Evolutionary conservation across 345 rosid genomes (phyloP), one percentile per base, ranked within the genome.

Genomic region (Toxicodendron radicans): DNA sequence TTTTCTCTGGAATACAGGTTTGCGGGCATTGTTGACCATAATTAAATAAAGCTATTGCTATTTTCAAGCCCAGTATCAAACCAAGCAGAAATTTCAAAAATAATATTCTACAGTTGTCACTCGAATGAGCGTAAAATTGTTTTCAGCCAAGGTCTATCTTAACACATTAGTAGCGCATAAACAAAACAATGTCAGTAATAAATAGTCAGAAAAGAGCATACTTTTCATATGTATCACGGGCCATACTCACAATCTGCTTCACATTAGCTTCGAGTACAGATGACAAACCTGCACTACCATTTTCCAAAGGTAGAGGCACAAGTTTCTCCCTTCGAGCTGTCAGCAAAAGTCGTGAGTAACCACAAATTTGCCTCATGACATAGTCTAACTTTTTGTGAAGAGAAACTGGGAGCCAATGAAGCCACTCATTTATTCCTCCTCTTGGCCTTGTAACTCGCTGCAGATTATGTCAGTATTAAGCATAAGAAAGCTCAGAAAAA

Each of bases 381-480:
- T 81, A 86, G 66, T 87, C 78, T 73, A 95, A 69, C 80, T 71
- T 86, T 67, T 91, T 92, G 85, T 95, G 99, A 70, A 93, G 77
- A 74, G 86, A 84, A 75, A 95, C 90, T 4, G 99, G 99, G 7
- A 95, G 91, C 93, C 97, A 95, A 71, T 89, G 98, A 4, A 93
- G 81, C 97, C 97, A 93, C 72, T 93, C 98, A 72, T 95, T 85
- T 11, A 93, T 56, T 58, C 99, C 97, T 70, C 97, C 99, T 83
- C 90, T 93, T 5, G 99, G 99, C 77, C 99, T 86, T 12, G 93
- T 91, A 72, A 95, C 95, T 77, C 97, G 83, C 99, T 95, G 87
- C 71, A 58, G 49, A 43, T 27, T n/a, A 46, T 52, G 16, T 9
- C 41, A 64, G 33, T 3, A 23, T 52, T 8, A 70, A 41, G 69